A percentile compares a stretch with the other conserved stretches of the same genome.
phyloP scores from a whole-genome alignment of 176 grass and related monocot species.

The Areca catechu region DNA sequence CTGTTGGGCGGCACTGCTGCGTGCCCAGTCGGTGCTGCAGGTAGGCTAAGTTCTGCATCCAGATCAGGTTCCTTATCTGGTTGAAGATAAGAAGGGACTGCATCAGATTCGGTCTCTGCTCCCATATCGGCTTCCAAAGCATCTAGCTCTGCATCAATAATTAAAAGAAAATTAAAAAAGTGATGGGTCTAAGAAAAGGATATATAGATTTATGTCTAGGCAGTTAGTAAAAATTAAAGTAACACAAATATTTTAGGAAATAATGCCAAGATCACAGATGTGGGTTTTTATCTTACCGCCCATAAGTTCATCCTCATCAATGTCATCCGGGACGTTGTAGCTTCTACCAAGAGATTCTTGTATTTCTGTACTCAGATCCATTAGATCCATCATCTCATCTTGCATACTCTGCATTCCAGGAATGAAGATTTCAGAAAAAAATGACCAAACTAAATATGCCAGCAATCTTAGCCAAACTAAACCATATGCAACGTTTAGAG shows the following conservation, averaged over 20 bases:
- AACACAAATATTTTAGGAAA: too few species aligned
- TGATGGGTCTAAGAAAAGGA: neutral
- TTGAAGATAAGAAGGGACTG: conserved; percentile 86
- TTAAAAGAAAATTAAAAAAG: neutral
- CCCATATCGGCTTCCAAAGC: conserved; percentile 92
- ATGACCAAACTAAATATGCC: too few species aligned
- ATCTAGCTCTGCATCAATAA: conserved; percentile 60
- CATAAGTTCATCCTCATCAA: conserved; percentile 91
- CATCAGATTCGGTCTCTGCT: conserved; percentile 24
- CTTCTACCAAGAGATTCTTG: conserved; percentile 90
- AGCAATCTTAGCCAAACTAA: too few species aligned
- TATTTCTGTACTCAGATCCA: conserved; percentile 87
- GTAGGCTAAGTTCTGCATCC: conserved; percentile 62
- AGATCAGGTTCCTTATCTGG: conserved; percentile 63
- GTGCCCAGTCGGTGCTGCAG: conserved; percentile 50
- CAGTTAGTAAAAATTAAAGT: too few species aligned
- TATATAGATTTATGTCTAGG: too few species aligned
- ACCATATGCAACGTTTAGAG: neutral
- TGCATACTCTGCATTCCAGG: conserved; percentile 65
- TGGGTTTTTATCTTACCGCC: conserved; percentile 46
- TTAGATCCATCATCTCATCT: conserved; percentile 96
- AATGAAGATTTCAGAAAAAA: neutral
- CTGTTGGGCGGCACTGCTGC: conserved; percentile 31
- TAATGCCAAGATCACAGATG: too few species aligned
- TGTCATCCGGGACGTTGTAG: conserved; percentile 91